phyloP scores from a whole-genome alignment of 2,329 filamentous ascomycete species.

The Colletotrichum truncatum region DNA sequence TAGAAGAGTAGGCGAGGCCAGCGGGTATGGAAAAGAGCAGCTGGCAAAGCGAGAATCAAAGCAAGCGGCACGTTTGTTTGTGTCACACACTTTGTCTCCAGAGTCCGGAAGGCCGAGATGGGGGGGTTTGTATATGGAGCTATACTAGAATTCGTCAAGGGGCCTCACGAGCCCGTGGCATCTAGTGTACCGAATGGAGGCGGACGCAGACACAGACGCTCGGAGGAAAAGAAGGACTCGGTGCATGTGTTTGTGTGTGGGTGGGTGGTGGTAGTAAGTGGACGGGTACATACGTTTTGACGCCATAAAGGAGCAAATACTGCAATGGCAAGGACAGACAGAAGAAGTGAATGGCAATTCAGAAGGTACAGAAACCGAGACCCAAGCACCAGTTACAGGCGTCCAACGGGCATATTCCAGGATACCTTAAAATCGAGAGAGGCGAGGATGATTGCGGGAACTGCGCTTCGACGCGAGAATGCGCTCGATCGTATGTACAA shows the following conservation, averaged over 20 bases:
- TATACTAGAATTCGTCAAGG: background rate
- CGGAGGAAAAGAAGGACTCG: constrained; percentile 14
- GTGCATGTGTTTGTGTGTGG: background rate
- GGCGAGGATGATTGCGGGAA: background rate
- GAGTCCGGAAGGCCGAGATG: constrained; percentile 8
- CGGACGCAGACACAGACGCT: constrained; percentile 1
- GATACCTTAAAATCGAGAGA: background rate
- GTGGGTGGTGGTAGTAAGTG: background rate
- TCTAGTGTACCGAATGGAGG: background rate
- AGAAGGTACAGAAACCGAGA: constrained; percentile 4
- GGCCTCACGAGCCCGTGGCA: constrained; percentile 23
- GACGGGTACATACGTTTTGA: constrained; percentile 34
- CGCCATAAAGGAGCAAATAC: constrained; percentile 32
- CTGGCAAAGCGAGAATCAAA: background rate
- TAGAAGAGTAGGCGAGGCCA: background rate
- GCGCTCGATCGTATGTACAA: constrained; percentile 1
- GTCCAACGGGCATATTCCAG: constrained; percentile 28
- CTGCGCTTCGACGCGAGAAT: background rate
- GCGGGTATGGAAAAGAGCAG: constrained; percentile 9
- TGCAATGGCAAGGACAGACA: background rate
- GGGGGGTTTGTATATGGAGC: constrained; percentile 2
- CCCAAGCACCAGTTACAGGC: constrained; percentile 21
- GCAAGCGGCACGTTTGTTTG: constrained; percentile 27
- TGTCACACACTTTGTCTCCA: constrained; percentile 4
- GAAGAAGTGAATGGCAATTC: constrained; percentile 4